Percentiles rank a stretch among this genome's conserved stretches.
phyloP scores from a whole-genome alignment of 1,139 yeast genomes.

The Meyerozyma smithsonii region DNA sequence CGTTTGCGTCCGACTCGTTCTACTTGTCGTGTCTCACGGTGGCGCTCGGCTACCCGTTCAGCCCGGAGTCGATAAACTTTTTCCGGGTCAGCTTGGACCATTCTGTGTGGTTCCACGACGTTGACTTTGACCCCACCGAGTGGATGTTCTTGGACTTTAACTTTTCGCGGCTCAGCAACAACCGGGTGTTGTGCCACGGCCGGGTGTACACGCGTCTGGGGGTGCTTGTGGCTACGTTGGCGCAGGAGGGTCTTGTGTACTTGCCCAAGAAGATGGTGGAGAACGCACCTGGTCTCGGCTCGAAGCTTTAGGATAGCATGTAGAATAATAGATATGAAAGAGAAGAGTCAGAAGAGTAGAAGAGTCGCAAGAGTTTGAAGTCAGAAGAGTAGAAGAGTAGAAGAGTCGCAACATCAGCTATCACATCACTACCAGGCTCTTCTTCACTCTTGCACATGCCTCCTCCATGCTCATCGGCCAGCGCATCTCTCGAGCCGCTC shows the following conservation, averaged over 20 bases:
- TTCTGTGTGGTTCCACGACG: slow-evolving; percentile 34
- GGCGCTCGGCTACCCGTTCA: slow-evolving; percentile 25
- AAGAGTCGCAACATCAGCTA: too few relatives aligned
- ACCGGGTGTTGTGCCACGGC: slow-evolving; percentile 27
- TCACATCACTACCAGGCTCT: too few relatives aligned
- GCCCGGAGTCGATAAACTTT: slow-evolving; percentile 17
- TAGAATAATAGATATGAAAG: too few relatives aligned
- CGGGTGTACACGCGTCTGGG: slow-evolving; percentile 27
- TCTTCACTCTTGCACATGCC: too few relatives aligned
- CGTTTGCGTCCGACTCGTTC: slow-evolving; percentile 30
- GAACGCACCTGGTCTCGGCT: slow-evolving; percentile 14
- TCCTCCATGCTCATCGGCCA: too few relatives aligned
- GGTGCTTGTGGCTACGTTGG: slow-evolving; percentile 25
- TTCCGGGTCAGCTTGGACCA: slow-evolving; percentile 42
- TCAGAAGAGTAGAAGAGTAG: too few relatives aligned
- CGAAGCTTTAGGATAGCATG: too few relatives aligned
- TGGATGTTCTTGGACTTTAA: slow-evolving; percentile 38
- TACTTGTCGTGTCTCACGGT: slow-evolving; percentile 21
- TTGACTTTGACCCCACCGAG: slow-evolving; percentile 30
- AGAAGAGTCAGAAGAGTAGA: too few relatives aligned
- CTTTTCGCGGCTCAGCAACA: slow-evolving; percentile 31
- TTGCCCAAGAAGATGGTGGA: slow-evolving; percentile 23
- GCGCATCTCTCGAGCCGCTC: too few relatives aligned
- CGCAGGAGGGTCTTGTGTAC: slow-evolving; percentile 35
- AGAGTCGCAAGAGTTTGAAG: too few relatives aligned